A percentile compares a stretch with the other conserved stretches of the same genome.
Conservation (phyloP, 192 early-diverging fungal species). For the Coemansia sp. region DNA sequence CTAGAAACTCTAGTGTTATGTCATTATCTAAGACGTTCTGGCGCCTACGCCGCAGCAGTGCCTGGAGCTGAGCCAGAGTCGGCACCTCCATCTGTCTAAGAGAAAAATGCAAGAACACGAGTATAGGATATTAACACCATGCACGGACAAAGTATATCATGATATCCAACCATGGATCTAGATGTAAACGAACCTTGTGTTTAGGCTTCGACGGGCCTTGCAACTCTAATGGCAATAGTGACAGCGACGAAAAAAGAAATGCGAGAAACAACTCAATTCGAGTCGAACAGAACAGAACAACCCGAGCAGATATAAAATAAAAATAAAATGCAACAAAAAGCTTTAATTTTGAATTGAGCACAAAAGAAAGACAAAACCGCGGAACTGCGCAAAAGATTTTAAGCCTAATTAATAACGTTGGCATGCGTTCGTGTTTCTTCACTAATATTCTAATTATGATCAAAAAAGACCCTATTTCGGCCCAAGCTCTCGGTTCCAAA, state of each 20-base stretch:
- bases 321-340: neutral
- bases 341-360: neutral
- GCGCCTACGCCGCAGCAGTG: constrained; percentile 14
- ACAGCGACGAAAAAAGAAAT: neutral
- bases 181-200: neutral
- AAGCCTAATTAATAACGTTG: no score
- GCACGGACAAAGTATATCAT: neutral
- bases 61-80: constrained; percentile 15
- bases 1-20: constrained; percentile 17
- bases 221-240: neutral
- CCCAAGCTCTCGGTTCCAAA: neutral
- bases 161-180: neutral
- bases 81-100: constrained; percentile 3
- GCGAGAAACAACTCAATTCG: neutral
- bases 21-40: constrained; percentile 2
- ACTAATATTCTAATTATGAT: no score
- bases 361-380: neutral
- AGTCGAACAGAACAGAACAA: neutral
- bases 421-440: neutral
- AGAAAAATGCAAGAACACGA: neutral
- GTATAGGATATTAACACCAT: neutral
- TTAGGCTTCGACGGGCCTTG: neutral
- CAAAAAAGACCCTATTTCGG: no score
- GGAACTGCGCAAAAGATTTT: neutral
- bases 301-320: neutral